Base-by-base conservation (phyloP, 352 stramenopile species). In the Peronosclerospora sorghi region DNA sequence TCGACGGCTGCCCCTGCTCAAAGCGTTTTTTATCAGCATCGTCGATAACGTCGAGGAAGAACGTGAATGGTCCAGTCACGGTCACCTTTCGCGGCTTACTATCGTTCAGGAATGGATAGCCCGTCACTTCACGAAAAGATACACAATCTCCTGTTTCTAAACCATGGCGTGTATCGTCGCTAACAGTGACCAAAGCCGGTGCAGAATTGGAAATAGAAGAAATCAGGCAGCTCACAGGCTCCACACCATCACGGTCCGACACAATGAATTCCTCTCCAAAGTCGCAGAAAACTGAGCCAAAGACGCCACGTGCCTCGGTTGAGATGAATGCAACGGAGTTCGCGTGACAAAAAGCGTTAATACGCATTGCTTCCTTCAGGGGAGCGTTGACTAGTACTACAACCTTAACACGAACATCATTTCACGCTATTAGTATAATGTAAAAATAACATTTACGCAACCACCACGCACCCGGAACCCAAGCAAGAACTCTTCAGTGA, bases 271-370 rank as follows among this genome's bases (percentile, higher is more conserved):
- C 68, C 17, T 94, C 62, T 6, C 96, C 96, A 77, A 98, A 98
- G 63, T 99, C 96, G 62, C 94, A 98, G 73, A 99, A 99, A 14
- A 97, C 73, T 5, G 79, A 86, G 24, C 86, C 90, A 72, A 98
- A 98, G 10, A 98, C 89, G 15, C 95, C 94, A 5, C 81, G 81
- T 15, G 79, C 66, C 17, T 98, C 75, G 17, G 86, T 86, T 26
- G 86, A 82, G 51, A 99, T 93, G 57, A 98, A 98, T 47, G 65
- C 71, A 60, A 95, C 86, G 21, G 66, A 72, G 36, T 91, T 69
- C 12, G 52, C 40, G 59, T 93, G 85, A 46, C 86, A 96, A 36
- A 95, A 70, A 19, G 75, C 47, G 48, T 94, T 86, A 24, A 96
- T 75, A 14, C 75, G 62, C 28, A 77, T 59, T 10, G 85, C 70